A percentile compares a stretch with the other conserved stretches of the same genome.
Conservation (phyloP, 805 yeast species). For the Saccharomyces jurei region DNA sequence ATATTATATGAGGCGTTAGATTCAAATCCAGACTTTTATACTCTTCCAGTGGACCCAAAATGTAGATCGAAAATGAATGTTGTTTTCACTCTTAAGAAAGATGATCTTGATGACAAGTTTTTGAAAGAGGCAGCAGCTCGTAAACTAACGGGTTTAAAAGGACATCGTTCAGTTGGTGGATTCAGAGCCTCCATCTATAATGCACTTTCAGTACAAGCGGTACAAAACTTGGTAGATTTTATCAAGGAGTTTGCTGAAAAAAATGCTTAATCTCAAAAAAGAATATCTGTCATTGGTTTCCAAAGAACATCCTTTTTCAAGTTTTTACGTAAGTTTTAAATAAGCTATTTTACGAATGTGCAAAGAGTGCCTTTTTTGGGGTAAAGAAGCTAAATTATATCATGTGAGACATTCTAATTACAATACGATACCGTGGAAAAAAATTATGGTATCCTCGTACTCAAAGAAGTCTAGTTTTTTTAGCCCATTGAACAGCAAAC, state of each 20-base stretch:
- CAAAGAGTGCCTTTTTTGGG: neutral
- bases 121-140: constrained; percentile 53
- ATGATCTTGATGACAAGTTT: constrained; percentile 61
- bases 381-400: neutral
- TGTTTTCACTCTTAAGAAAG: constrained; percentile 69
- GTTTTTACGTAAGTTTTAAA: neutral
- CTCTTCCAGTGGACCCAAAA: constrained; percentile 52
- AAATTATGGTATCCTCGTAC: constrained; percentile 41
- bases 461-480: constrained; percentile 44
- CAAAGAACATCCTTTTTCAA: neutral
- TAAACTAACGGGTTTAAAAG: constrained; percentile 74
- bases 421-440: constrained; percentile 17
- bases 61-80: constrained; percentile 87
- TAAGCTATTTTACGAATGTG: neutral
- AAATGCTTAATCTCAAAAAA: constrained; percentile 12
- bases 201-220: constrained; percentile 64
- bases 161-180: constrained; percentile 96
- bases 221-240: constrained; percentile 47
- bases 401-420: constrained; percentile 27
- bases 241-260: constrained; percentile 51
- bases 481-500: constrained; percentile 39
- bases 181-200: constrained; percentile 90
- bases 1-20: constrained; percentile 60
- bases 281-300: neutral
- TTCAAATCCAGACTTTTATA: constrained; percentile 54